Evolutionary conservation across 805 yeast genomes (phyloP).

Genomic region (Kodamaea lidongshanica): DNA sequence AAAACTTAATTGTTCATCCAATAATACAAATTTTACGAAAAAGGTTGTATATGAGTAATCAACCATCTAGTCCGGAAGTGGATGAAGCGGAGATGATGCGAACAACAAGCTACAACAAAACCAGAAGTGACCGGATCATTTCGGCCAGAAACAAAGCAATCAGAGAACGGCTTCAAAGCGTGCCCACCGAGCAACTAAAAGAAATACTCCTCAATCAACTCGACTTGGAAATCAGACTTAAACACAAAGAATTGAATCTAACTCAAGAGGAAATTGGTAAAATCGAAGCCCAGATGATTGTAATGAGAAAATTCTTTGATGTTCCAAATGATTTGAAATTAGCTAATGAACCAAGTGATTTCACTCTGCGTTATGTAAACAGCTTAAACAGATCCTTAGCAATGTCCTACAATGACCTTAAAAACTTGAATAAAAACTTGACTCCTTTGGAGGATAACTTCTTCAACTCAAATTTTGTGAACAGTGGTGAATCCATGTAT

Average conservation of each 20-base stretch:
- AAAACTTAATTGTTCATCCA: no score
- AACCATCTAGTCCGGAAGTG: no score
- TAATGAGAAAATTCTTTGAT: constrained; percentile 42
- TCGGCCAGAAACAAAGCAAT: no score
- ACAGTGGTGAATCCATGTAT: constrained; percentile 3
- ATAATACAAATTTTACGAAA: no score
- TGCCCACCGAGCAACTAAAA: constrained; percentile 22
- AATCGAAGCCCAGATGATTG: constrained; percentile 52
- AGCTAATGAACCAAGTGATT: constrained; percentile 40
- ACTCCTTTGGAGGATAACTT: constrained; percentile 4
- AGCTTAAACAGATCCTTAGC: constrained; percentile 30
- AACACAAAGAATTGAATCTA: constrained; percentile 48
- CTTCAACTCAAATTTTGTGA: constrained; percentile 6
- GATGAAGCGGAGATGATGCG: no score
- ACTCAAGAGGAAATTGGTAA: constrained; percentile 50
- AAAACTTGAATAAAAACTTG: constrained; percentile 10
- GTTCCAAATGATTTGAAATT: constrained; percentile 35
- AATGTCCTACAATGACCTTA: constrained; percentile 26
- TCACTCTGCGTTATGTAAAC: constrained; percentile 38
- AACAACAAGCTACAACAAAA: no score
- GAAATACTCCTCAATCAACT: constrained; percentile 41
- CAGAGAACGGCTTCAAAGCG: constrained; percentile 7
- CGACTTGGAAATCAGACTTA: constrained; percentile 54
- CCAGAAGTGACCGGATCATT: no score
- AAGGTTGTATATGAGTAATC: no score